Evolutionary conservation across 768 basidiomycete genomes (phyloP).

Genomic region (Rubroboletus satanas): DNA sequence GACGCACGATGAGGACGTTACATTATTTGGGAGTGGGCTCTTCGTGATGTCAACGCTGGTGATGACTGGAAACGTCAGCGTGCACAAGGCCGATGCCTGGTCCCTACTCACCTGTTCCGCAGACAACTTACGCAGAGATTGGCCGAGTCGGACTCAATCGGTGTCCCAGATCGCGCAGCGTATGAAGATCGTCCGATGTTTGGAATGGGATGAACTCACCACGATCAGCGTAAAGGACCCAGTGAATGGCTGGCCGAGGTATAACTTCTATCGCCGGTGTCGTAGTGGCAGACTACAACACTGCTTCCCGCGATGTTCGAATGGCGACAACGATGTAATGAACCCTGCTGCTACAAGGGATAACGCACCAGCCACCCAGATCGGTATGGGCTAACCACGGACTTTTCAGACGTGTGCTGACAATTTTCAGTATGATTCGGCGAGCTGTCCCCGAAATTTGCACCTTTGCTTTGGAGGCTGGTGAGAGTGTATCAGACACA

Average conservation of each 20-base stretch:
- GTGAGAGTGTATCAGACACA: too few species aligned
- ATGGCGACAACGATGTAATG: constrained; percentile 32
- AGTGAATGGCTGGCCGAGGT: constrained; percentile 68
- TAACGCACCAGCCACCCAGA: constrained; percentile 38
- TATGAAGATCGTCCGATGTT: neutral
- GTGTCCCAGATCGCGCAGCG: constrained; percentile 51
- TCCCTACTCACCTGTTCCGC: constrained; percentile 66
- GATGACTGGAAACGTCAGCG: neutral
- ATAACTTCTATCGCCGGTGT: constrained; percentile 66
- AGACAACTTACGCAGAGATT: constrained; percentile 72
- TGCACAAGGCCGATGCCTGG: neutral
- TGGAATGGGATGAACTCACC: constrained; percentile 41
- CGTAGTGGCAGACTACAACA: constrained; percentile 36
- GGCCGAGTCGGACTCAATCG: constrained; percentile 75
- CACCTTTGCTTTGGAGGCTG: too few species aligned
- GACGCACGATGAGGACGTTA: constrained; percentile 27
- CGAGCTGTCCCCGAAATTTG: too few species aligned
- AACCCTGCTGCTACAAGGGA: constrained; percentile 30
- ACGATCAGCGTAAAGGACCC: constrained; percentile 87
- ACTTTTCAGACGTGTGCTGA: too few species aligned
- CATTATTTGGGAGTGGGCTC: constrained; percentile 95
- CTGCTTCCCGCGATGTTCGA: constrained; percentile 40
- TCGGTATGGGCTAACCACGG: constrained; percentile 7
- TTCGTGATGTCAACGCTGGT: constrained; percentile 92
- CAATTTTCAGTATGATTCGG: too few species aligned